These are phyloP conservation scores for Penicillium sp. DNA, from an alignment of 2,329 filamentous ascomycete genomes.

Conservation along the genomic window DNA sequence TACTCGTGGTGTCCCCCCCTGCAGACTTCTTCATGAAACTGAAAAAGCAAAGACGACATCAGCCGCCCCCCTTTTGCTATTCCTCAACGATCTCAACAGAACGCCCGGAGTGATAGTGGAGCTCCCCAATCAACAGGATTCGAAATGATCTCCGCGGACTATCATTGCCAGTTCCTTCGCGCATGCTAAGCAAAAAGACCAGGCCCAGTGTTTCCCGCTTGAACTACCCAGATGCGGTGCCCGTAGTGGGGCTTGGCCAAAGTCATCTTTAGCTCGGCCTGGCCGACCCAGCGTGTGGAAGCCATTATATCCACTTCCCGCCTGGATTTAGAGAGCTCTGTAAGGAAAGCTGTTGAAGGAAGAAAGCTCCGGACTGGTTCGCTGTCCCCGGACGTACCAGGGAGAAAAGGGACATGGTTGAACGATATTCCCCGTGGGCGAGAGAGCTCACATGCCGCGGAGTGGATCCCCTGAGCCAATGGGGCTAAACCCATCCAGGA, in stretches of 20 bases:
- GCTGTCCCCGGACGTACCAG: background rate
- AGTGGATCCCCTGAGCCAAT: slow-evolving; percentile 1
- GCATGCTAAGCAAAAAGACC: background rate
- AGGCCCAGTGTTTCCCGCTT: background rate
- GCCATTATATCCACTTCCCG: background rate
- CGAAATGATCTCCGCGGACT: background rate
- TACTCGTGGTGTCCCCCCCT: background rate
- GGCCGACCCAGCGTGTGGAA: background rate
- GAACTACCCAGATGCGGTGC: background rate
- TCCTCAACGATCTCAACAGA: background rate
- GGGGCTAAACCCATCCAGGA: slow-evolving; percentile 19
- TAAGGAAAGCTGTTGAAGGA: background rate
- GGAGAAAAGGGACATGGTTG: background rate
- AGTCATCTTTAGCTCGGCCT: background rate
- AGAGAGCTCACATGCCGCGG: slow-evolving; percentile 11
- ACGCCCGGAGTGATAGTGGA: background rate
- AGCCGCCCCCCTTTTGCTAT: slow-evolving; percentile 1
- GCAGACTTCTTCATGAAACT: background rate
- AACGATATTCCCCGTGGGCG: background rate
- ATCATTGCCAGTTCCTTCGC: no score
- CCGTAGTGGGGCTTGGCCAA: background rate
- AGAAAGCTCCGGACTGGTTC: background rate
- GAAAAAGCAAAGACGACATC: background rate
- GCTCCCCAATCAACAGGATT: no score
- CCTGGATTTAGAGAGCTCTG: background rate